These are phyloP conservation scores for Suillus lakei DNA, from an alignment of 768 basidiomycete species.

Conservation along the genomic window DNA sequence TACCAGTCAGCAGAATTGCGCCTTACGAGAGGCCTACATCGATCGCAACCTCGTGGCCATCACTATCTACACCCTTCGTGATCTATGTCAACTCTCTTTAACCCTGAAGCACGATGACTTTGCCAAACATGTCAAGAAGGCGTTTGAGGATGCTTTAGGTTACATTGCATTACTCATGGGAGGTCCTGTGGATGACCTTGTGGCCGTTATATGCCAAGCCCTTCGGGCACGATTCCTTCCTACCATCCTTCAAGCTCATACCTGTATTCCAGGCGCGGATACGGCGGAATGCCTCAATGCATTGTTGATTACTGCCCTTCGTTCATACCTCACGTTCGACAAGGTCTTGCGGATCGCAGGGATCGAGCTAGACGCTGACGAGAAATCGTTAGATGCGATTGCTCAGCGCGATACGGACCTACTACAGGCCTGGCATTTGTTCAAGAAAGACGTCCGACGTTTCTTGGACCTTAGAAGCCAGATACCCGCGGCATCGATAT, in stretches of 20 bases:
- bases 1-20: conserved; percentile 2
- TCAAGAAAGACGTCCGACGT: neutral
- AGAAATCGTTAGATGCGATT: conserved; percentile 6
- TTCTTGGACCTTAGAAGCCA: conserved; percentile 5
- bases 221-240: conserved; percentile 6
- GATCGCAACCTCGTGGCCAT: conserved; percentile 3
- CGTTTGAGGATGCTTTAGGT: conserved; percentile 8
- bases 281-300: conserved; percentile 3
- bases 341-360: conserved; percentile 8
- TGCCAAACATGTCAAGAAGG: conserved; percentile 4
- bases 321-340: conserved; percentile 7
- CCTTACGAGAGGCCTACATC: conserved; percentile 8
- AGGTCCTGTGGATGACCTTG: conserved; percentile 8
- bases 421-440: conserved; percentile 1
- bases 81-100: conserved; percentile 5
- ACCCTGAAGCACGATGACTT: conserved; percentile 3
- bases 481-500: conserved; percentile 5
- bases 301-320: conserved; percentile 6
- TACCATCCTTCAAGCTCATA: conserved; percentile 5
- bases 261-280: neutral
- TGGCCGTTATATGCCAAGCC: conserved; percentile 6
- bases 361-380: conserved; percentile 6
- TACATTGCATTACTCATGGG: conserved; percentile 5
- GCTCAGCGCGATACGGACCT: conserved; percentile 3
- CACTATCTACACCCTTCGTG: conserved; percentile 3